Base-by-base conservation (phyloP, 1,284 basidiomycete species). In the Sanguinoderma infundibulare region DNA sequence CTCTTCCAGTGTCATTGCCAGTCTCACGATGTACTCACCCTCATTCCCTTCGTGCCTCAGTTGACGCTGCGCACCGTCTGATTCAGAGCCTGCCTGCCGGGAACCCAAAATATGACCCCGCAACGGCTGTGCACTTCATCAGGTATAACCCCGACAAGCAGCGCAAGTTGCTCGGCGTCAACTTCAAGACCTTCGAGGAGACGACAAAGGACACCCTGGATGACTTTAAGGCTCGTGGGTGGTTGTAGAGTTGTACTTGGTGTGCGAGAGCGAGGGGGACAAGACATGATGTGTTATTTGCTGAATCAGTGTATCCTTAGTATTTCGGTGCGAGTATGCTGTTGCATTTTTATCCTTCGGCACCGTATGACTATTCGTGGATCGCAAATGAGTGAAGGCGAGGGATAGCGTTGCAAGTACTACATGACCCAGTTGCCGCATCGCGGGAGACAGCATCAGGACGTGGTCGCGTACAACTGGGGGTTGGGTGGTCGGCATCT, bases 101-200 rank as follows among this genome's bases (percentile, higher is more conserved):
- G 8, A 52, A 63, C 52, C 35, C 52, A 4, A 54, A 67, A 1
- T 68, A 67, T 42, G 50, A 65, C 14, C 60, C 69, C 28, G 60
- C 57, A 38, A 63, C 65, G 28, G 63, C 75, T 77, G 62, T 78
- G 71, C 39, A 75, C 59, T 32, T 63, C 49, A 54, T 64, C 7
- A 53, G 60, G 17, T 78, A 72, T 50, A 61, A 75, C 40, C 72
- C 74, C 1, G 50, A 70, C 3, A 85, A 85, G 65, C 76, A 75
- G 6, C 71, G 75, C 52, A 74, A 76, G 30, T 72, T 83, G 28
- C 74, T 87, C 1, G 80, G 79, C 2, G 60, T 85, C 40, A 74
- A 78, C 59, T 84, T 80, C 65, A 76, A 76, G 20, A 67, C 75
- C 12, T 73, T 84, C 30, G 74, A 78, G 59, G 74, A 84, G 60